Conservation (phyloP, 2,329 filamentous ascomycete species). For the Shiraia sp. region DNA sequence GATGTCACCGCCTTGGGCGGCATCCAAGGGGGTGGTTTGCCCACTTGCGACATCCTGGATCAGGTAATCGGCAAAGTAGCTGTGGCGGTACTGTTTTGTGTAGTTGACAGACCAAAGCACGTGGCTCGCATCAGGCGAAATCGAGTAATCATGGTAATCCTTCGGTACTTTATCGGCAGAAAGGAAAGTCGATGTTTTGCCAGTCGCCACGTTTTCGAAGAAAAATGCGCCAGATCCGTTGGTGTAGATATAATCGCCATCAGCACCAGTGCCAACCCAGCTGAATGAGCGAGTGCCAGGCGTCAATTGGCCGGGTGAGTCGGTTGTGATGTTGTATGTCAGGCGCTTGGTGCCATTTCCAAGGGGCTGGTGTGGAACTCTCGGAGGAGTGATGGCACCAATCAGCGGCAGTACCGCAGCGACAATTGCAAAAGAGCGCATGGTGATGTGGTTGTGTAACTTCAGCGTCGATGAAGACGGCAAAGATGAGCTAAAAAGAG, state of each 20-base stretch:
- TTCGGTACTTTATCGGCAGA: slow-evolving; percentile 61
- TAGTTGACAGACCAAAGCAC: slow-evolving; percentile 67
- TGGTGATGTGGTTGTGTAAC: slow-evolving; percentile 11
- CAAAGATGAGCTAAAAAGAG: too few species aligned
- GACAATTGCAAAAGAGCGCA: slow-evolving; percentile 36
- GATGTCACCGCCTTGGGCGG: slow-evolving; percentile 65
- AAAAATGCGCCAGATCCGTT: slow-evolving; percentile 58
- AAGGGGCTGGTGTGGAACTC: slow-evolving; percentile 58
- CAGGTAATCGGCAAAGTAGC: slow-evolving; percentile 69
- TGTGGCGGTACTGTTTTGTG: slow-evolving; percentile 70
- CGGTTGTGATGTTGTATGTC: slow-evolving; percentile 64
- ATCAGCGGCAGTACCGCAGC: slow-evolving; percentile 33
- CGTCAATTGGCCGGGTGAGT: slow-evolving; percentile 41
- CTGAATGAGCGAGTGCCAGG: slow-evolving; percentile 54
- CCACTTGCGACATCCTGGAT: slow-evolving; percentile 65
- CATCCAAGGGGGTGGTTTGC: slow-evolving; percentile 58
- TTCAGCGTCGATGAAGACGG: slow-evolving; percentile 1
- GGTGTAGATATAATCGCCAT: slow-evolving; percentile 64
- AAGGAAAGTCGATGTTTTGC: slow-evolving; percentile 61
- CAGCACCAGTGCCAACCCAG: slow-evolving; percentile 63
- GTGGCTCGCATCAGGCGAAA: slow-evolving; percentile 62
- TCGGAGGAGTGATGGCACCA: slow-evolving; percentile 52
- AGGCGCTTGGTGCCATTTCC: slow-evolving; percentile 61
- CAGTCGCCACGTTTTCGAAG: slow-evolving; percentile 65
- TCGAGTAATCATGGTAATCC: slow-evolving; percentile 62